These are phyloP conservation scores for Cystofilobasidium bisporidii DNA, from an alignment of 768 basidiomycete genomes.

Conservation along the genomic window DNA sequence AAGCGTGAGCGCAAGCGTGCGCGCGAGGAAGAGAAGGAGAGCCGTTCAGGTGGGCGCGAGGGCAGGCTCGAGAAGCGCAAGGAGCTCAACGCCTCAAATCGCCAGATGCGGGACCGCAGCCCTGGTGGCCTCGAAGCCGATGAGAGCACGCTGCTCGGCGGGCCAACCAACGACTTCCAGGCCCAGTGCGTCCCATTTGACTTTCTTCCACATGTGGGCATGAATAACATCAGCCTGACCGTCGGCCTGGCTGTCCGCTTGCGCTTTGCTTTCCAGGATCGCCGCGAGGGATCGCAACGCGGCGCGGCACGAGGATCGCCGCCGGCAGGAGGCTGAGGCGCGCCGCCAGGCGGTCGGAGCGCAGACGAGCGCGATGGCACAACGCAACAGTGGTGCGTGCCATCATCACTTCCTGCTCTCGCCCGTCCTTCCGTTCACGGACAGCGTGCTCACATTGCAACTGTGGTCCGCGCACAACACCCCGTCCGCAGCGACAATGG, in stretches of 20 bases:
- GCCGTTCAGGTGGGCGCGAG: conserved; percentile 18
- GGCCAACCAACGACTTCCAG: neutral
- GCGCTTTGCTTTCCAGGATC: conserved; percentile 3
- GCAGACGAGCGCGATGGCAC: conserved; percentile 5
- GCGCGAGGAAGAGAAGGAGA: conserved; percentile 21
- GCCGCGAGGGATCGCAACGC: conserved; percentile 21
- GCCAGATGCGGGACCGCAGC: conserved; percentile 16
- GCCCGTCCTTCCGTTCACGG: neutral
- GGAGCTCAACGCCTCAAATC: conserved; percentile 20
- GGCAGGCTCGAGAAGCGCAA: conserved; percentile 23
- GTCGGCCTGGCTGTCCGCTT: too few relatives aligned
- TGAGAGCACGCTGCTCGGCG: conserved; percentile 14
- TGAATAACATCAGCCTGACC: too few relatives aligned
- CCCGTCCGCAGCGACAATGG: conserved; percentile 5
- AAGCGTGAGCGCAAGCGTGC: conserved; percentile 13
- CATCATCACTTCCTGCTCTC: too few relatives aligned
- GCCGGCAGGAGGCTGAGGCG: conserved; percentile 15
- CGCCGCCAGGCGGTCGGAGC: conserved; percentile 10
- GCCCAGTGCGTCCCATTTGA: conserved; percentile 14
- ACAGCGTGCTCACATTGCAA: too few relatives aligned
- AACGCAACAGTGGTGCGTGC: conserved; percentile 1
- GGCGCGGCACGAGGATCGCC: conserved; percentile 8
- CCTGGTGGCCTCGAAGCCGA: conserved; percentile 19
- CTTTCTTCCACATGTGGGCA: too few relatives aligned
- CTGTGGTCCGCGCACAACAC: too few relatives aligned